Percentiles rank a stretch among this genome's conserved stretches.
phyloP scores from a whole-genome alignment of 805 yeast genomes.

The Saccharomycopsis selenospora region DNA sequence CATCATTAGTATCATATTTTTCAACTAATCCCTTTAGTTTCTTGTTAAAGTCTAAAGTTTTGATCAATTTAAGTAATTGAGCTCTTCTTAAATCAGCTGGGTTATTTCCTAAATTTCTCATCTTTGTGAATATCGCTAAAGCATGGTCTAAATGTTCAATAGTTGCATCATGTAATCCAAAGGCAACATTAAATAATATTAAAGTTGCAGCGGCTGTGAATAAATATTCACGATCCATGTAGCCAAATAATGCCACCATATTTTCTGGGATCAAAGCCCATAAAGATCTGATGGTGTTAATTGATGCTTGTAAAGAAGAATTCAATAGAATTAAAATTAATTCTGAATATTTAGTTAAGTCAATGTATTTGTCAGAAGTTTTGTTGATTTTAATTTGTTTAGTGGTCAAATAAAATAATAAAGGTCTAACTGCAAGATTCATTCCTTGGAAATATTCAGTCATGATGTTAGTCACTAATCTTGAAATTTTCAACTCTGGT shows the following conservation, averaged over 20 bases:
- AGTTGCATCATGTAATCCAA: constrained; percentile 76
- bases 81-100: constrained; percentile 74
- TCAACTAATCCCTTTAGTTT: constrained; percentile 48
- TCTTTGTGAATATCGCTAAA: constrained; percentile 56
- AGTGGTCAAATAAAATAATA: constrained; percentile 68
- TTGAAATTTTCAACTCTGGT: constrained; percentile 48
- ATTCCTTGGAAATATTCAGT: constrained; percentile 81
- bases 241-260: constrained; percentile 80
- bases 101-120: constrained; percentile 72
- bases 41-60: constrained; percentile 62
- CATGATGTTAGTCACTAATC: constrained; percentile 67
- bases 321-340: constrained; percentile 62
- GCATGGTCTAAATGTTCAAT: constrained; percentile 68
- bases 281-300: constrained; percentile 62
- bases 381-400: constrained; percentile 49
- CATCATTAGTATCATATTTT: constrained; percentile 48
- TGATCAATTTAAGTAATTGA: constrained; percentile 57
- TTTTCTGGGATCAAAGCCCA: constrained; percentile 72
- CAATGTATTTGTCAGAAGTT: constrained; percentile 46
- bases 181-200: constrained; percentile 67
- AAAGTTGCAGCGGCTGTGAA: constrained; percentile 72
- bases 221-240: constrained; percentile 79
- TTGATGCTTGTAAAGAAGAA: constrained; percentile 75
- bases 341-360: constrained; percentile 59
- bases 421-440: constrained; percentile 70